phyloP scores from a whole-genome alignment of 176 grass and related monocot genomes.

The Eragrostis curvula region DNA sequence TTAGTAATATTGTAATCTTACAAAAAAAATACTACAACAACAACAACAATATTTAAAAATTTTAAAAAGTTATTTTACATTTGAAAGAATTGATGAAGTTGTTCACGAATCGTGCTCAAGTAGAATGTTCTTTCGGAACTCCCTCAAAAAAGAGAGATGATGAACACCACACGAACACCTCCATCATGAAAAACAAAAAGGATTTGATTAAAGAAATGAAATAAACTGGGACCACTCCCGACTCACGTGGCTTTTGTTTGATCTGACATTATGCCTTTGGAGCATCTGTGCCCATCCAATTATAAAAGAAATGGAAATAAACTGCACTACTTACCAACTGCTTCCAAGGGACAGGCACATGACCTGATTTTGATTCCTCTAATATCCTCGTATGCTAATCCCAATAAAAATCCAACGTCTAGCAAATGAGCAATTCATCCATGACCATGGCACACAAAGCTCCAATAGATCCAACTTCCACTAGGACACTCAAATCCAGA shows the following conservation, averaged over 20 bases:
- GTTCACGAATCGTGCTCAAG: not conserved
- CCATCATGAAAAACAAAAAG: not conserved
- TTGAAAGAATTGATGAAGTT: not conserved
- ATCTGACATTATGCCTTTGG: conserved; percentile 21
- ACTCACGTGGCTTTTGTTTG: conserved; percentile 9
- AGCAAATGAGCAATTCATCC: not conserved
- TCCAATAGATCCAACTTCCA: conserved; percentile 17
- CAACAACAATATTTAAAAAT: too few species aligned
- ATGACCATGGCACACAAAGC: not conserved
- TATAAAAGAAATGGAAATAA: not conserved
- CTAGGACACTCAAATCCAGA: conserved; percentile 22
- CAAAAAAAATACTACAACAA: too few species aligned
- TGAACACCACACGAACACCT: not conserved
- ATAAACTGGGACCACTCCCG: not conserved
- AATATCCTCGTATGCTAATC: too few species aligned
- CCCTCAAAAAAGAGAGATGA: too few species aligned
- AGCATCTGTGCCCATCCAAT: not conserved
- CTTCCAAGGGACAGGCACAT: conserved; percentile 25
- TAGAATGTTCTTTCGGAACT: too few species aligned
- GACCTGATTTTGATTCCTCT: conserved; percentile 9
- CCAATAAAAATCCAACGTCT: conserved; percentile 2
- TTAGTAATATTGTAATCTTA: too few species aligned
- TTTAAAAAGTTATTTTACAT: too few species aligned
- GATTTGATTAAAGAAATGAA: not conserved
- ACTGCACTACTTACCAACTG: not conserved